Evolutionary conservation across 2,329 filamentous ascomycete genomes (phyloP).

Genomic region (Talaromyces rugulosus): DNA sequence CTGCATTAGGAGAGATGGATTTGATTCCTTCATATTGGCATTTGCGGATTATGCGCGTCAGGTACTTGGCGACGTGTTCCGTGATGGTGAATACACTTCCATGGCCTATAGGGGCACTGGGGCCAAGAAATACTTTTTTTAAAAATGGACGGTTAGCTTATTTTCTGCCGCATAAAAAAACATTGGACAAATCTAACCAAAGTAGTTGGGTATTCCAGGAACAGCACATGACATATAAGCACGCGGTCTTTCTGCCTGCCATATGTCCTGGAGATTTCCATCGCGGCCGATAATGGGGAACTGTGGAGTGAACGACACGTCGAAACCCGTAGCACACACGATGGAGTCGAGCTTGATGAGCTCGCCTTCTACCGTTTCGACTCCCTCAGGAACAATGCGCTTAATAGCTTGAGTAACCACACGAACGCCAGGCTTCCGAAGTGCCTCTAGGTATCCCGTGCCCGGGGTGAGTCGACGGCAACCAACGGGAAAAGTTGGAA

Average conservation of each 20-base stretch:
- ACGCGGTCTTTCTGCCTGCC: background rate
- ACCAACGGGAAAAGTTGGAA: background rate
- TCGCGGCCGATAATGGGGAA: background rate
- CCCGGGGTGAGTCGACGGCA: constrained; percentile 19
- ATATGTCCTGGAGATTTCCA: background rate
- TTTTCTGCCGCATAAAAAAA: too few species aligned
- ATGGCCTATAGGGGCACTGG: background rate
- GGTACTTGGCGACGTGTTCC: background rate
- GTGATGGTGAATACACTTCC: background rate
- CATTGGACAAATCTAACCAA: background rate
- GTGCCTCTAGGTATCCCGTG: constrained; percentile 14
- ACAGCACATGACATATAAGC: background rate
- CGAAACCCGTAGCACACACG: constrained; percentile 2
- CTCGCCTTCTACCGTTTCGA: background rate
- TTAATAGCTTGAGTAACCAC: background rate
- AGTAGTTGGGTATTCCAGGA: background rate
- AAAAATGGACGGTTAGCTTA: too few species aligned
- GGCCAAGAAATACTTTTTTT: background rate
- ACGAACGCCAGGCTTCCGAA: background rate
- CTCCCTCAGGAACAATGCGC: background rate
- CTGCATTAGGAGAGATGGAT: background rate
- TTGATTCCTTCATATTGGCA: background rate
- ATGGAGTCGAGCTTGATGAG: background rate
- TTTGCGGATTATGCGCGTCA: background rate
- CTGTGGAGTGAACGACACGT: background rate